A percentile compares a stretch with the other conserved stretches of the same genome.
Conservation (phyloP, 2,329 filamentous ascomycete species). For the Penicillium nordicum region DNA sequence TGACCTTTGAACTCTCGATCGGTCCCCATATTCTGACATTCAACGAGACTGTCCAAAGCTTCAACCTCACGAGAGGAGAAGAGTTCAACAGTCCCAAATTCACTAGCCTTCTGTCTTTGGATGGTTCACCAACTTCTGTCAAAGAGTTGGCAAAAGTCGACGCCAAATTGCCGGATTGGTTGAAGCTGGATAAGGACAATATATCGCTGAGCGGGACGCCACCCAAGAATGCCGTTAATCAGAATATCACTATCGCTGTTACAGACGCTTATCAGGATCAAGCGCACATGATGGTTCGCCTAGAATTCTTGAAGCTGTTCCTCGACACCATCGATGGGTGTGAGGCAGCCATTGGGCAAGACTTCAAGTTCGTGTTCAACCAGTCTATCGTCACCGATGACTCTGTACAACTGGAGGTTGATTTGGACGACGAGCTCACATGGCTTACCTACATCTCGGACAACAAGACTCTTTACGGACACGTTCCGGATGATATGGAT, state of each 20-base stretch:
- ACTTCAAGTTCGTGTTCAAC: conserved; percentile 50
- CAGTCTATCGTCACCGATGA: conserved; percentile 40
- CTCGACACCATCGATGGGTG: conserved; percentile 43
- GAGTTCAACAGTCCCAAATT: conserved; percentile 55
- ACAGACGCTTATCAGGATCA: conserved; percentile 58
- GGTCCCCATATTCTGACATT: conserved; percentile 68
- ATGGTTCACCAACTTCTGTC: conserved; percentile 51
- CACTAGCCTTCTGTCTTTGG: conserved; percentile 53
- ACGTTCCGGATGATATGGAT: conserved; percentile 43
- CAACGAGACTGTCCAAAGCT: conserved; percentile 52
- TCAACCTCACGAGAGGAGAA: conserved; percentile 57
- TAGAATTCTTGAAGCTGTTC: conserved; percentile 47
- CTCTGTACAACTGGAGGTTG: conserved; percentile 44
- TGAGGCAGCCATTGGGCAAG: conserved; percentile 49
- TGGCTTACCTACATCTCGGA: conserved; percentile 52
- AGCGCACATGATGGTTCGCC: conserved; percentile 55
- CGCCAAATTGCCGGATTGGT: conserved; percentile 63
- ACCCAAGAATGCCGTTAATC: conserved; percentile 55
- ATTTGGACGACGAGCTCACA: conserved; percentile 40
- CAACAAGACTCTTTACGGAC: conserved; percentile 47
- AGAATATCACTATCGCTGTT: conserved; percentile 61
- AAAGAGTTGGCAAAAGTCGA: conserved; percentile 53
- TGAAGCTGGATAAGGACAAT: conserved; percentile 61
- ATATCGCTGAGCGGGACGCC: conserved; percentile 65
- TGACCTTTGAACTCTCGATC: conserved; percentile 69